phyloP scores from a whole-genome alignment of 495 filamentous ascomycete species.

The Haplographium delicatum region DNA sequence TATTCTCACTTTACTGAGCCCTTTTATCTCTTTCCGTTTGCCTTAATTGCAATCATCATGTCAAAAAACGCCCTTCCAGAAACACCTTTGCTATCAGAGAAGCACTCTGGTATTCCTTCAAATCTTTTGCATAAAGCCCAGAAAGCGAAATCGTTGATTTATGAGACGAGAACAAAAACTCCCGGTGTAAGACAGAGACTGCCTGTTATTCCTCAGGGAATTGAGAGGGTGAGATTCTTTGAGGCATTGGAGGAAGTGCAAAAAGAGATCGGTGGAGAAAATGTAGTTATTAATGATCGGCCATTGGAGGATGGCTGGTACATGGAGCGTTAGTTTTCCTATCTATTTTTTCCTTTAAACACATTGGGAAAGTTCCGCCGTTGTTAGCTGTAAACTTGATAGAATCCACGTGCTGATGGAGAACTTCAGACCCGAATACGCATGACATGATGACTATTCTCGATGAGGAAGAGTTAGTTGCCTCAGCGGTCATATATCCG shows the following conservation, averaged over 20 bases:
- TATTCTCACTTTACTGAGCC: too few relatives aligned
- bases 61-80: too few relatives aligned
- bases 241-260: background rate
- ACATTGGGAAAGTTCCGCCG: too few relatives aligned
- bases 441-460: background rate
- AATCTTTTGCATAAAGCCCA: background rate
- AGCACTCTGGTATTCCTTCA: background rate
- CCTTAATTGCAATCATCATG: too few relatives aligned
- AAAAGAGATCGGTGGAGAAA: background rate
- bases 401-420: too few relatives aligned
- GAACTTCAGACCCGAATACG: background rate
- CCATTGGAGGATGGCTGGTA: slow-evolving; percentile 1
- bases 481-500: slow-evolving; percentile 37
- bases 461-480: slow-evolving; percentile 28
- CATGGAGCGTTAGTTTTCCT: background rate
- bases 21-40: too few relatives aligned
- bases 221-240: background rate
- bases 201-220: background rate
- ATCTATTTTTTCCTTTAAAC: background rate
- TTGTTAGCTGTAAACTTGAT: too few relatives aligned
- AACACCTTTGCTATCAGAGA: background rate
- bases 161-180: background rate
- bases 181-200: background rate
- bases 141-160: background rate
- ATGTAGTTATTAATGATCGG: background rate